Base-by-base conservation (phyloP, 768 basidiomycete species). In the Boletus fagicola region DNA sequence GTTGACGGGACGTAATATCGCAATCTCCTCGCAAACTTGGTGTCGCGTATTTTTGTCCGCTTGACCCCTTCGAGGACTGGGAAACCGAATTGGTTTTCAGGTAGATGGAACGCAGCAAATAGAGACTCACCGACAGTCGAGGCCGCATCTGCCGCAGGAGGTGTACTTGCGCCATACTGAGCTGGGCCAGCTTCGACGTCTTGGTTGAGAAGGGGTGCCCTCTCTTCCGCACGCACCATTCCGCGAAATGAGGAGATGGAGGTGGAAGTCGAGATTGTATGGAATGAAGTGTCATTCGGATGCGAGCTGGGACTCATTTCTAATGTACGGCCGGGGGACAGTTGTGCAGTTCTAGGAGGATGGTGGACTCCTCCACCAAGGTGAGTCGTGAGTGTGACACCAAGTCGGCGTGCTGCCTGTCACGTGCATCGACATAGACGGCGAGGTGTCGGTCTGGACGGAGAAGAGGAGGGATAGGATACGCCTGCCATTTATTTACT, bases 1-100 rank as follows among this genome's bases (percentile, higher is more conserved):
- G 80, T 80, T 1, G 87, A 87, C 3, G 91, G 91, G 52, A 93
- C 77, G 59, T 93, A 93, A 67, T 93, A 93, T 62, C 78, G 80
- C 33, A 86, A 67, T 65, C 79, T 76, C 60, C 82, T 84, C 39
- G 71, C 75, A 60, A 80, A 73, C 53, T 63, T 72, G 52, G 68
- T 66, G 57, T 67, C 56, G 24, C 62, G 58, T 20, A 62, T 65
- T 12, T 53, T 61, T 6, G 53, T 49, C 38, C 62, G 58, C 47
- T 64, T 65, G 22, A 22, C 48, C 1, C 62, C 60, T 13, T 67
- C 56, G 28, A 62, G 45, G 2, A 48, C 62, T 60, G 22, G 6
- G 20, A 18, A 44, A 24, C 35, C 9, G 15, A 5, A 16, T 59
- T 24, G 15, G 48, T 31, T 7, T 28, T 15, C 7, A n/a, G 7